A percentile compares a stretch with the other conserved stretches of the same genome.
Evolutionary conservation across 169 alveolate genomes (phyloP).

Genomic region (Cryptosporidium sp.): DNA sequence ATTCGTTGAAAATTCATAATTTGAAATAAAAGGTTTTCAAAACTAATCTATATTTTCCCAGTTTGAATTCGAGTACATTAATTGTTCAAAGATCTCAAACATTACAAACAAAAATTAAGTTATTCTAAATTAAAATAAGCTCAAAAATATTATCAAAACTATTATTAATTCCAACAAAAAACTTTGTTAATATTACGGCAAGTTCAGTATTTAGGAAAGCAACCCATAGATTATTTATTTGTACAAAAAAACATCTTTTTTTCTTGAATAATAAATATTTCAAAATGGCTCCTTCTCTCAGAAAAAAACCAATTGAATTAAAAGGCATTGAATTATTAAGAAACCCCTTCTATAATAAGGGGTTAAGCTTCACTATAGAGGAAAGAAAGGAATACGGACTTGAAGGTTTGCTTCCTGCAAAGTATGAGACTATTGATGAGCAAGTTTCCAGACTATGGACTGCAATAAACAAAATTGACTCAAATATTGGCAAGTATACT

Average conservation of each 20-base stretch:
- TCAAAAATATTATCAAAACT: conserved; percentile 14
- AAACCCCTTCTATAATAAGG: conserved; percentile 77
- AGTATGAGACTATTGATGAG: conserved; percentile 65
- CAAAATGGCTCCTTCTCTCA: conserved; percentile 7
- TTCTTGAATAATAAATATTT: conserved; percentile 4
- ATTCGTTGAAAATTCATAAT: background rate
- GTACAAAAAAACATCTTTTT: background rate
- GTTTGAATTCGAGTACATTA: too few relatives aligned
- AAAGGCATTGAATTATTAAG: conserved; percentile 77
- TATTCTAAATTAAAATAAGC: background rate
- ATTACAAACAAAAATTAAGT: background rate
- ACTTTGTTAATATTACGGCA: background rate
- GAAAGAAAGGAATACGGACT: conserved; percentile 76
- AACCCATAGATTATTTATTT: background rate
- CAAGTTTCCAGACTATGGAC: conserved; percentile 64
- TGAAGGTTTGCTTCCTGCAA: conserved; percentile 77
- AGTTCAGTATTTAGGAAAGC: background rate
- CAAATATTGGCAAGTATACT: conserved; percentile 72
- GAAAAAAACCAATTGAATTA: conserved; percentile 14
- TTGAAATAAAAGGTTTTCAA: background rate
- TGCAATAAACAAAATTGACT: conserved; percentile 5
- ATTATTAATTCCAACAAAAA: conserved; percentile 34
- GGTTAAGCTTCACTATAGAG: conserved; percentile 72
- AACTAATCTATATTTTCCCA: background rate
- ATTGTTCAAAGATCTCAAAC: background rate